Base-by-base conservation (phyloP, 768 basidiomycete species). In the Harrya chromipes region DNA sequence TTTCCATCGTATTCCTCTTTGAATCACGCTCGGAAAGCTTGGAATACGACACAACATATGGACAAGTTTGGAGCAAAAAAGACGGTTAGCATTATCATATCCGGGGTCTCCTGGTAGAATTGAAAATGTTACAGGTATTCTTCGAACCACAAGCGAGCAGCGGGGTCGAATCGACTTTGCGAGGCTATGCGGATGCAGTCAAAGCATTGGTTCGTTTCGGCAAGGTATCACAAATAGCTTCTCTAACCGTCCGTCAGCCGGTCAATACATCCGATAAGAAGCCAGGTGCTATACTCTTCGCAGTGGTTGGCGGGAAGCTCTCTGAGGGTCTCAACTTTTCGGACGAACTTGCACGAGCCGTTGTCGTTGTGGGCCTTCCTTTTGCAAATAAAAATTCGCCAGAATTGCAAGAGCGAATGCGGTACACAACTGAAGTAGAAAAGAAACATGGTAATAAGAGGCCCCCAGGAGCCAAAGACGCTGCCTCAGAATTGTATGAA, bases 301-400 rank as follows among this genome's bases (percentile, higher is more conserved):
- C 97, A 2, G 97, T 98, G 10, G 86, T 98, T 23, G 94, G 94
- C 16, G 95, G 94, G 23, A 98, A 97, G 64, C 78, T 99, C n/a
- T 94, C 92, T 0, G 97, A 99, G 70, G 95, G 94, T 8, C 66
- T 85, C 34, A 85, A 85, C 58, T 87, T 87, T 60, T 78, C 83
- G 17, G 87, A 92, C 63, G 78, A 84, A 41, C 80, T 91, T 14
- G 93, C 94, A 3, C 85, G 94, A 26, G 87, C 84, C 11, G 90
- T 97, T 20, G 74, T 94, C 26, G 80, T 94, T 50, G 76, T 95
- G 40, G 97, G 97, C 4, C 77, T 99, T 4, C 95, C 95, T 0
- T 99, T 93, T 66, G 86, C 95, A 9, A 97, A 95, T 66, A 76
- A 89, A 31, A 84, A 83, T n/a, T 94, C 93, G 0, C 81, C 87